A percentile compares a stretch with the other conserved stretches of the same genome.
phyloP scores from a whole-genome alignment of 1,284 basidiomycete genomes.

The Sutorius eximius region DNA sequence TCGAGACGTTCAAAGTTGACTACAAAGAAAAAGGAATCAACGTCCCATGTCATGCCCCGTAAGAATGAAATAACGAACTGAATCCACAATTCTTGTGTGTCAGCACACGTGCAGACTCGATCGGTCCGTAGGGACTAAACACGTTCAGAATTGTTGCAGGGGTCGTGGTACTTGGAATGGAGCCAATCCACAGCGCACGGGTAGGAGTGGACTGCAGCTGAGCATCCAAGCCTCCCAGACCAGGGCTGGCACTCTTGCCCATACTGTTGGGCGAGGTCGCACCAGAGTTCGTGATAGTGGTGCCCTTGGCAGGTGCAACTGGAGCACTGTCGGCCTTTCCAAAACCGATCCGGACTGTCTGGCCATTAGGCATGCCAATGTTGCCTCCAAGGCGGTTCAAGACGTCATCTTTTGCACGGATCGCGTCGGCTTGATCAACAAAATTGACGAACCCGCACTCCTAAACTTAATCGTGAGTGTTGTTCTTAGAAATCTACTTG shows the following conservation, averaged over 20 bases:
- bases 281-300: conserved; percentile 57
- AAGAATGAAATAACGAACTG: conserved; percentile 51
- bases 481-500: conserved; percentile 2
- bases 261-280: conserved; percentile 61
- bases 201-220: conserved; percentile 86
- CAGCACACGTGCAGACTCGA: conserved; percentile 93
- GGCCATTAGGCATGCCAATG: conserved; percentile 89
- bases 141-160: conserved; percentile 89
- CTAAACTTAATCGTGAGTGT: conserved; percentile 41
- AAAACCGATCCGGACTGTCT: conserved; percentile 95
- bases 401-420: conserved; percentile 95
- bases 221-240: conserved; percentile 69
- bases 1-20: conserved; percentile 98
- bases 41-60: not conserved
- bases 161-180: conserved; percentile 90
- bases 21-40: conserved; percentile 26
- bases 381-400: conserved; percentile 92
- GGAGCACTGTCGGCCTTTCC: conserved; percentile 95
- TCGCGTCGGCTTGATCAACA: conserved; percentile 90
- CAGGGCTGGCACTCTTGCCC: conserved; percentile 51
- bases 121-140: conserved; percentile 95
- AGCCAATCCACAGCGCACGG: conserved; percentile 93
- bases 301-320: conserved; percentile 80
- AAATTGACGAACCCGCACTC: conserved; percentile 99
- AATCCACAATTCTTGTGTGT: conserved; percentile 98